phyloP scores from a whole-genome alignment of 2,329 filamentous ascomycete genomes.

The Botrytis medusae region DNA sequence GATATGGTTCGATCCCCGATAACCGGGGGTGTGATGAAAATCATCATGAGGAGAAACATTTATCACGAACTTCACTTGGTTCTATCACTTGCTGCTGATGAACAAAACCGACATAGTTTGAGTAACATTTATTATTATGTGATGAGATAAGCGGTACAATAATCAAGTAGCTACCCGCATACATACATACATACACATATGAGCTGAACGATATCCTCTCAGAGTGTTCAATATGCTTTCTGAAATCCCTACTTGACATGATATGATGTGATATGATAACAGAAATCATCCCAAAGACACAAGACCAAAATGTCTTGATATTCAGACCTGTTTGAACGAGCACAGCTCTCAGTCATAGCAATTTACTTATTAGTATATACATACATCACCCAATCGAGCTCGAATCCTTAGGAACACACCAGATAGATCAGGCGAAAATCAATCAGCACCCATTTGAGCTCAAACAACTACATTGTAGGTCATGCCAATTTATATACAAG shows the following conservation, averaged over 20 bases:
- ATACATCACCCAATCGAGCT: not conserved
- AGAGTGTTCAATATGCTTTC: not conserved
- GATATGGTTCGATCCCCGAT: constrained; percentile 5
- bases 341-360: not conserved
- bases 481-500: not conserved
- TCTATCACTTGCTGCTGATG: not conserved
- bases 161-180: not conserved
- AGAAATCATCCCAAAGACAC: not conserved
- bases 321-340: not conserved
- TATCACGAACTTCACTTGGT: not conserved
- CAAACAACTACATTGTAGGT: not conserved
- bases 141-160: not conserved
- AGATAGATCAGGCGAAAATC: not conserved
- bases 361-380: not conserved
- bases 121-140: not conserved
- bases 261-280: not conserved
- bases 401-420: not conserved
- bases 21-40: not conserved
- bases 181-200: not conserved
- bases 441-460: not conserved
- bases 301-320: not conserved
- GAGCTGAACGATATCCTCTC: not conserved
- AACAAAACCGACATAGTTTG: not conserved
- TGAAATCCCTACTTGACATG: not conserved
- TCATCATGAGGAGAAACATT: not conserved